Evolutionary conservation across 495 filamentous ascomycete genomes (phyloP).

Genomic region (Penicillium longicatenatum): DNA sequence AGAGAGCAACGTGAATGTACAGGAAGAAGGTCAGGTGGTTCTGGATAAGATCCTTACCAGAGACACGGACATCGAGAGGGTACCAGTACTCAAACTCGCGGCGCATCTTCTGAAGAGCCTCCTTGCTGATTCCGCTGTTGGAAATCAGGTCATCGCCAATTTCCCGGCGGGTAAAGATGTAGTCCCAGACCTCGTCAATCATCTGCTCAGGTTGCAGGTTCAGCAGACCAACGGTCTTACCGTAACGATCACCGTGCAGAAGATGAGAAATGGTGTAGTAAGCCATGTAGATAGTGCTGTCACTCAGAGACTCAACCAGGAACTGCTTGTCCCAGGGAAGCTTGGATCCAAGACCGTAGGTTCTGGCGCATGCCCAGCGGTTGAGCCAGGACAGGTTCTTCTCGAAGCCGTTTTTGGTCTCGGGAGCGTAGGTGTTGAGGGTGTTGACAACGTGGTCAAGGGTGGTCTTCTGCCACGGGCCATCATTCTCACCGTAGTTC

Average conservation of each 20-base stretch:
- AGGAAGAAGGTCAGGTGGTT: constrained; percentile 96
- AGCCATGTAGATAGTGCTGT: constrained; percentile 93
- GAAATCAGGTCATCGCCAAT: constrained; percentile 62
- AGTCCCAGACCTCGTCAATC: constrained; percentile 97
- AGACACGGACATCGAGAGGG: constrained; percentile 81
- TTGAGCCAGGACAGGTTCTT: constrained; percentile 86
- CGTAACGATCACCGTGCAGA: constrained; percentile 81
- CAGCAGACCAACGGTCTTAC: constrained; percentile 65
- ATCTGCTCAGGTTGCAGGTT: constrained; percentile 81
- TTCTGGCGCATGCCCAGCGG: constrained; percentile 92
- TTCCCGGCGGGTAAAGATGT: constrained; percentile 73
- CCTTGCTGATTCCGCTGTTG: constrained; percentile 68
- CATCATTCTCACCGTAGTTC: constrained; percentile 86
- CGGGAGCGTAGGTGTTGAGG: constrained; percentile 75
- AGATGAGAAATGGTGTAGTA: constrained; percentile 95
- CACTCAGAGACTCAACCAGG: constrained; percentile 88
- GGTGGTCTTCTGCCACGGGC: constrained; percentile 74
- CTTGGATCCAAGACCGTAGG: constrained; percentile 90
- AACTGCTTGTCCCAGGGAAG: constrained; percentile 93
- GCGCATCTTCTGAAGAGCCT: constrained; percentile 73
- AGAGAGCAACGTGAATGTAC: constrained; percentile 91
- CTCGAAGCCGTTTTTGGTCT: constrained; percentile 82
- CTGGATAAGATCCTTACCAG: constrained; percentile 83
- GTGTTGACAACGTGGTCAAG: constrained; percentile 71
- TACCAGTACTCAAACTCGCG: constrained; percentile 97